These are phyloP conservation scores for Penicillium brevicompactum DNA, from an alignment of 2,329 filamentous ascomycete genomes.

Conservation along the genomic window DNA sequence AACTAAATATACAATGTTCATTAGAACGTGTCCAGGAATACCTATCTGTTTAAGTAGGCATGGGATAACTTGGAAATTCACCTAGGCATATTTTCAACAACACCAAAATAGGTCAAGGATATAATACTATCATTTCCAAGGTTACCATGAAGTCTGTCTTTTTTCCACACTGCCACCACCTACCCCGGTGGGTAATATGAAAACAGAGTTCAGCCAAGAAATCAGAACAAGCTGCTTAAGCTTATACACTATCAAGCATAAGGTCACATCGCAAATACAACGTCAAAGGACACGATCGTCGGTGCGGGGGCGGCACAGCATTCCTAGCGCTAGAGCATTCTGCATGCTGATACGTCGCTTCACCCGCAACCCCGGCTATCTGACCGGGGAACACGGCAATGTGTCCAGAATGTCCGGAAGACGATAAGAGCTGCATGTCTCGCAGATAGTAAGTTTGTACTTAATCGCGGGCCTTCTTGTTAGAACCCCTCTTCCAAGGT, in stretches of 20 bases:
- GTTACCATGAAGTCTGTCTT: too few species aligned
- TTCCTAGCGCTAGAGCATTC: not conserved
- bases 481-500: not conserved
- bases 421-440: conserved; percentile 3
- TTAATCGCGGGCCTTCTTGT: not conserved
- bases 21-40: too few species aligned
- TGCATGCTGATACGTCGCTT: not conserved
- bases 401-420: not conserved
- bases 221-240: too few species aligned
- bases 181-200: too few species aligned
- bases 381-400: not conserved
- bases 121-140: too few species aligned
- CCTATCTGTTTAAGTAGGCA: too few species aligned
- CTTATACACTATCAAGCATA: not conserved
- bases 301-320: not conserved
- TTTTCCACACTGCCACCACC: too few species aligned
- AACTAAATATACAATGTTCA: too few species aligned
- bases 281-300: not conserved
- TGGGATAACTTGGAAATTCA: too few species aligned
- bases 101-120: too few species aligned
- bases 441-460: not conserved
- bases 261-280: not conserved
- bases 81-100: too few species aligned
- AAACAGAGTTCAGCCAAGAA: too few species aligned
- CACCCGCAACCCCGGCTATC: not conserved